Evolutionary conservation across 257 asterid genomes (phyloP).

Genomic region (Lavandula angustifolia): DNA sequence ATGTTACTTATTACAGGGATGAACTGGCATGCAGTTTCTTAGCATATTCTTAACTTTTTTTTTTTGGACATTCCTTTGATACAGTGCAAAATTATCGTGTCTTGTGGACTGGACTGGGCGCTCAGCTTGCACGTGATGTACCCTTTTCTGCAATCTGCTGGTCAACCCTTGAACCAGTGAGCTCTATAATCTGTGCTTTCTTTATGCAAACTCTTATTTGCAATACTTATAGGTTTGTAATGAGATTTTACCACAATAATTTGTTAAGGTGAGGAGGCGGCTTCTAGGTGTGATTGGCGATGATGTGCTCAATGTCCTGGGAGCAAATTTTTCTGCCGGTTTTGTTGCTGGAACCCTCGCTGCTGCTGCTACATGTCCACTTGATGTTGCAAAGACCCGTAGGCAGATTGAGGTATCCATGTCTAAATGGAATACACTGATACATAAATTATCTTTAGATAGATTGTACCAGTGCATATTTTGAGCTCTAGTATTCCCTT

Average conservation of each 20-base stretch:
- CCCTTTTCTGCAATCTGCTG: conserved; percentile 98
- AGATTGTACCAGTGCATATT: neutral
- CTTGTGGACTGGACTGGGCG: conserved; percentile 94
- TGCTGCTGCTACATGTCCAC: conserved; percentile 98
- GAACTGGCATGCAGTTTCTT: neutral
- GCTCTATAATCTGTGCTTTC: conserved; percentile 30
- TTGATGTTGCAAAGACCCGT: conserved; percentile 97
- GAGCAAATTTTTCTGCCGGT: conserved; percentile 89
- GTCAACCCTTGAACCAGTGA: conserved; percentile 94
- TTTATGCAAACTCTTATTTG: conserved; percentile 9
- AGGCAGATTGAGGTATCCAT: conserved; percentile 87
- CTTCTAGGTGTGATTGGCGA: conserved; percentile 74
- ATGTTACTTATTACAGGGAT: neutral
- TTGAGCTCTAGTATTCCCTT: neutral
- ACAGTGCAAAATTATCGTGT: conserved; percentile 80
- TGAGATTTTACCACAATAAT: conserved; percentile 14
- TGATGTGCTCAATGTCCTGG: conserved; percentile 59
- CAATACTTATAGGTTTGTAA: neutral
- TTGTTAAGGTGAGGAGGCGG: conserved; percentile 61
- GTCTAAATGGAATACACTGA: neutral
- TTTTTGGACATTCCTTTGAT: conserved; percentile 18
- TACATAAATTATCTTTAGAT: neutral
- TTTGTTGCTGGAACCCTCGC: conserved; percentile 94
- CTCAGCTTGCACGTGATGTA: conserved; percentile 98
- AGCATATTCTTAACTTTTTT: conserved; percentile 5